These are phyloP conservation scores for Neonectria hederae DNA, from an alignment of 2,329 filamentous ascomycete species.

Conservation along the genomic window DNA sequence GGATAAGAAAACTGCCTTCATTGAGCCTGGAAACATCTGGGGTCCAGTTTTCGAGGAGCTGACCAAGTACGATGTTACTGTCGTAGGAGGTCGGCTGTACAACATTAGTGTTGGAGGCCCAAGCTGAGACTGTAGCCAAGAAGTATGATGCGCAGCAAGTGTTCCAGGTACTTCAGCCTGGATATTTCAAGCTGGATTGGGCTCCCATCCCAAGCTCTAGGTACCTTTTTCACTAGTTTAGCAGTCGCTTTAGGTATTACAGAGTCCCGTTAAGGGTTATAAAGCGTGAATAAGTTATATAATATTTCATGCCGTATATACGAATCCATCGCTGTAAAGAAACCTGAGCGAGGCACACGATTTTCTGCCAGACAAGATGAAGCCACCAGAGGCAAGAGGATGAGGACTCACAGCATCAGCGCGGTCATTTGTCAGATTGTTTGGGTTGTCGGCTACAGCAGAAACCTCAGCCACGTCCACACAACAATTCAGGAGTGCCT, in stretches of 20 bases:
- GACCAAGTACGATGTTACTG: conserved; percentile 44
- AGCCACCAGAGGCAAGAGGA: no score
- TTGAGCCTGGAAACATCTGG: conserved; percentile 54
- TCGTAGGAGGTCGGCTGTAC: conserved; percentile 51
- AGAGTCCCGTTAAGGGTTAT: no score
- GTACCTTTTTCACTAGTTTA: conserved; percentile 11
- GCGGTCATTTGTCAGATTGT: conserved; percentile 5
- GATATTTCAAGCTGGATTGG: conserved; percentile 51
- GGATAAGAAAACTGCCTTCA: conserved; percentile 42
- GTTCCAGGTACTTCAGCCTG: conserved; percentile 49
- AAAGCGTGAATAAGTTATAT: no score
- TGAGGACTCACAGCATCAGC: conserved; percentile 11
- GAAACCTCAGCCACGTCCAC: conserved; percentile 20
- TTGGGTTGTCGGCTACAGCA: not conserved
- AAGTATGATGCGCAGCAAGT: conserved; percentile 51
- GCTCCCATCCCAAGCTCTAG: conserved; percentile 16
- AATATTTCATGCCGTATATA: no score
- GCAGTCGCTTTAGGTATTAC: no score
- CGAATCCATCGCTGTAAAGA: conserved; percentile 21
- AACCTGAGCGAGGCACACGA: conserved; percentile 26
- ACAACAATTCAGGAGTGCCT: conserved; percentile 24
- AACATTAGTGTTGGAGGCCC: conserved; percentile 53
- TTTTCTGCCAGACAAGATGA: not conserved
- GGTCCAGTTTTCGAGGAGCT: conserved; percentile 50
- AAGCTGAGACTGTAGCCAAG: conserved; percentile 43